A percentile compares a stretch with the other conserved stretches of the same genome.
Evolutionary conservation across 768 basidiomycete species (phyloP).

Genomic region (Hebeloma cylindrosporum): DNA sequence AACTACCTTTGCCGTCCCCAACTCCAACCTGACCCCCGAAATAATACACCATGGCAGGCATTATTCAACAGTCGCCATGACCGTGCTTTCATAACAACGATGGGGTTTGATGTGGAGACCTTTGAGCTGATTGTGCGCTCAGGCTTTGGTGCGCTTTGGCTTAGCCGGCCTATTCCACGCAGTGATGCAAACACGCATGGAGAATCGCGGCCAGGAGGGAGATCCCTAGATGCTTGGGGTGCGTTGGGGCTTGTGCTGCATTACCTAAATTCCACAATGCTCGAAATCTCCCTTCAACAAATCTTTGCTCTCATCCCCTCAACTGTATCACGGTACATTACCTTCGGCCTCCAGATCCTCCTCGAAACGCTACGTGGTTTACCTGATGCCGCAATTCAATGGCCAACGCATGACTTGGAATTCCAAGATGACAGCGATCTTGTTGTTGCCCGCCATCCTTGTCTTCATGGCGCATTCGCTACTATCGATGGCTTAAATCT

Average conservation of each 20-base stretch:
- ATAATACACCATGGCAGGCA: conserved; percentile 35
- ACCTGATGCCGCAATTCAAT: conserved; percentile 28
- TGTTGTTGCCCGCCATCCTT: conserved; percentile 26
- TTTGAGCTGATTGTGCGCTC: conserved; percentile 32
- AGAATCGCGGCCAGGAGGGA: conserved; percentile 21
- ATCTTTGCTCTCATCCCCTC: conserved; percentile 43
- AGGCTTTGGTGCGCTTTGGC: conserved; percentile 32
- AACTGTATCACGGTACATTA: conserved; percentile 35
- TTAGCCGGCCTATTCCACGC: conserved; percentile 17
- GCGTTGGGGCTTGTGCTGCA: conserved; percentile 42
- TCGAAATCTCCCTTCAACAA: conserved; percentile 35
- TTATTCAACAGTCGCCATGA: conserved; percentile 30
- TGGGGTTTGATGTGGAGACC: conserved; percentile 40
- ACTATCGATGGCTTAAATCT: conserved; percentile 44
- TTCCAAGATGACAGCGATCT: conserved; percentile 27
- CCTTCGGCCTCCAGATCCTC: conserved; percentile 32
- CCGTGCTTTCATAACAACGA: conserved; percentile 44
- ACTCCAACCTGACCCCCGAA: conserved; percentile 34
- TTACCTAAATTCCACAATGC: conserved; percentile 41
- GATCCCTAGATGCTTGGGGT: conserved; percentile 39
- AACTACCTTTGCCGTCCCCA: conserved; percentile 30
- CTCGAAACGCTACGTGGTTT: conserved; percentile 28
- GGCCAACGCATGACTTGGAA: conserved; percentile 24
- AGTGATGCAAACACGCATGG: conserved; percentile 22
- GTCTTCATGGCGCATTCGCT: conserved; percentile 35